Evolutionary conservation across 176 grass and related monocot genomes (phyloP).

Genomic region (Musa itinerans): DNA sequence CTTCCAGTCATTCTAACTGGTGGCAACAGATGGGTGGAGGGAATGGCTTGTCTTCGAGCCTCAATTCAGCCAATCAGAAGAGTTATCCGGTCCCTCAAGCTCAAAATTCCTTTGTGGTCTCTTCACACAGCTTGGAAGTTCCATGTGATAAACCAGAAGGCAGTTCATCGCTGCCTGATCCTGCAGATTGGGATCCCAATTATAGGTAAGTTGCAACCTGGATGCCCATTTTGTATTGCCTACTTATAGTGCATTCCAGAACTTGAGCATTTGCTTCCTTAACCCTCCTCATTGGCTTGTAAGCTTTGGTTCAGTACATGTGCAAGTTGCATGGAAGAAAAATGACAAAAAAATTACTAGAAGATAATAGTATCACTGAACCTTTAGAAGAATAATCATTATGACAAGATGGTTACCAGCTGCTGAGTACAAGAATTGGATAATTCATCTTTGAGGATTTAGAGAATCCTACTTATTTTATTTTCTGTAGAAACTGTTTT

Average conservation of each 20-base stretch:
- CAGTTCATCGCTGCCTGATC: conserved; percentile 57
- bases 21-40: conserved; percentile 39
- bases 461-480: not conserved
- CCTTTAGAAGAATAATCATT: not conserved
- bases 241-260: not conserved
- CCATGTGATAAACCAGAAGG: conserved; percentile 43
- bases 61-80: conserved; percentile 38
- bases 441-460: not conserved
- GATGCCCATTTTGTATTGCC: not conserved
- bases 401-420: not conserved
- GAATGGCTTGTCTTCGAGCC: conserved; percentile 31
- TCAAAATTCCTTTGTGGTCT: conserved; percentile 18
- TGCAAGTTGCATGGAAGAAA: not conserved
- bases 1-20: conserved; percentile 60
- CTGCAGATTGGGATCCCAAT: conserved; percentile 90
- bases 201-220: conserved; percentile 56
- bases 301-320: not conserved
- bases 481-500: not conserved
- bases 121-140: conserved; percentile 29
- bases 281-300: not conserved
- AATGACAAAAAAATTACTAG: not conserved
- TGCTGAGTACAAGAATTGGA: not conserved
- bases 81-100: conserved; percentile 34
- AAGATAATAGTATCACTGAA: not conserved
- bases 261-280: not conserved